Conservation (phyloP, 1,139 yeast species). For the Spathaspora sp. region DNA sequence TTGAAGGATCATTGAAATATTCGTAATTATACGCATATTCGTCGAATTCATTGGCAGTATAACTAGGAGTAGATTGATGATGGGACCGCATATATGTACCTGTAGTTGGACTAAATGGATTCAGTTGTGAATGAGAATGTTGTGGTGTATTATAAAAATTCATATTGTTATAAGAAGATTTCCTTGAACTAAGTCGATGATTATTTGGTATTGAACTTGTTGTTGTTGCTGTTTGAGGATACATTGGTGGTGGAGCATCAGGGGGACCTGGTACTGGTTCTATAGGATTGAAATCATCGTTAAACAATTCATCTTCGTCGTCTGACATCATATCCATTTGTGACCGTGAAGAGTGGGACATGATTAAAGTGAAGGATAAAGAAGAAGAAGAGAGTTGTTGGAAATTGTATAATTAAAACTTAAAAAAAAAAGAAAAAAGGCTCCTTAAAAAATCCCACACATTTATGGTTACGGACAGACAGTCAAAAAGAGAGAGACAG, state of each 20-base stretch:
- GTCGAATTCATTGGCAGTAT: conserved; percentile 4
- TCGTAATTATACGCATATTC: conserved; percentile 1
- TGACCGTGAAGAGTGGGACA: conserved; percentile 2
- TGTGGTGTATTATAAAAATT: neutral
- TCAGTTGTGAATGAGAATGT: neutral
- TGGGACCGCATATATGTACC: neutral
- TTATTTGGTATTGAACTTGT: neutral
- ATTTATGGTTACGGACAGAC: neutral
- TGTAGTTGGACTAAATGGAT: neutral
- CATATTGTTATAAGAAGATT: conserved; percentile 5
- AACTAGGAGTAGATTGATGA: conserved; percentile 2
- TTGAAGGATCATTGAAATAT: neutral
- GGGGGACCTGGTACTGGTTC: neutral
- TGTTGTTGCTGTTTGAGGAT: neutral
- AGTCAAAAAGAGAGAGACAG: neutral
- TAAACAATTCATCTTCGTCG: conserved; percentile 3
- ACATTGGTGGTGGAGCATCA: neutral
- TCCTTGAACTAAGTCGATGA: conserved; percentile 3
- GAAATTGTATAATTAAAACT: neutral
- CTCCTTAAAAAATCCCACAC: neutral
- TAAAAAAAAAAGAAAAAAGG: neutral
- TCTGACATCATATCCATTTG: neutral
- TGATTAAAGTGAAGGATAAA: neutral
- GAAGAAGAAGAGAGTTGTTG: neutral
- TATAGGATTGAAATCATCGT: neutral